A percentile compares a stretch with the other conserved stretches of the same genome.
Conservation (phyloP, 1,139 yeast species). For the Lodderomyces theae region DNA sequence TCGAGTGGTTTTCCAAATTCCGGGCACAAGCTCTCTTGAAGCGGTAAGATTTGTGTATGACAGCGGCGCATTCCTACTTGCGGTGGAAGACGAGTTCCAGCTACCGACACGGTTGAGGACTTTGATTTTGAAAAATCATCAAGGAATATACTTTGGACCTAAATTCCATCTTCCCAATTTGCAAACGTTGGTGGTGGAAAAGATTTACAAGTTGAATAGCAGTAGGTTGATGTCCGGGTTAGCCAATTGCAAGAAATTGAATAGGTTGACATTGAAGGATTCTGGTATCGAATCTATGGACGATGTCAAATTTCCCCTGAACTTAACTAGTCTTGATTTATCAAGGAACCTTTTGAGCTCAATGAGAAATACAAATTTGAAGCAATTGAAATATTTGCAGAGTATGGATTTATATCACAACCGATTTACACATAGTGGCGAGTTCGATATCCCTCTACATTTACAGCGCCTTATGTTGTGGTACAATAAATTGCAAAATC, state of each 20-base stretch:
- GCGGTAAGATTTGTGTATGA: neutral
- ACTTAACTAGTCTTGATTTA: slow-evolving; percentile 9
- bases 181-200: slow-evolving; percentile 6
- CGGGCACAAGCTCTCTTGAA: neutral
- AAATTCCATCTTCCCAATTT: slow-evolving; percentile 6
- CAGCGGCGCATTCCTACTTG: neutral
- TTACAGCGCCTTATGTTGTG: neutral
- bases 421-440: neutral
- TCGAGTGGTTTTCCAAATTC: neutral
- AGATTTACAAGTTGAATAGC: slow-evolving; percentile 1
- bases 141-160: neutral
- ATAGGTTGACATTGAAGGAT: slow-evolving; percentile 9
- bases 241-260: neutral
- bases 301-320: slow-evolving; percentile 9
- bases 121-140: slow-evolving; percentile 8
- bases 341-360: slow-evolving; percentile 10
- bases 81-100: slow-evolving; percentile 5
- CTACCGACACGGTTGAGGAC: slow-evolving; percentile 9
- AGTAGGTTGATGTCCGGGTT: neutral
- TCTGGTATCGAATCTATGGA: slow-evolving; percentile 7
- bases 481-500: neutral
- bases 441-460: neutral
- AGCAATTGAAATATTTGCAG: neutral
- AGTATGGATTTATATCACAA: neutral
- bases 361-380: slow-evolving; percentile 8